phyloP scores from a whole-genome alignment of 495 filamentous ascomycete genomes.

The Lepidopterella palustris region DNA sequence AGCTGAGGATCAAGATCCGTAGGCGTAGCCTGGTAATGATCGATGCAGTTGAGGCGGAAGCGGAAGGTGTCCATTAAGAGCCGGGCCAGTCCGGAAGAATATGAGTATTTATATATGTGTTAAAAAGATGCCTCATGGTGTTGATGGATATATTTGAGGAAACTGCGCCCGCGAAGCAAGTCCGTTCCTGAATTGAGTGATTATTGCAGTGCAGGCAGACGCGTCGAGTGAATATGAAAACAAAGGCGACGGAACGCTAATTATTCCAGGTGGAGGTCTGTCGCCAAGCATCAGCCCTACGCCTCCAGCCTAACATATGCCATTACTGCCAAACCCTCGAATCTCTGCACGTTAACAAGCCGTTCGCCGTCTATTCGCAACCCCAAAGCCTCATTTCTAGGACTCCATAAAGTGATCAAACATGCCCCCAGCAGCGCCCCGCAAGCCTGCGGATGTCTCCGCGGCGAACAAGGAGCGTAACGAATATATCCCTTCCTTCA shows the following conservation, averaged over 20 bases:
- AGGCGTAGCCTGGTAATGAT: conserved; percentile 76
- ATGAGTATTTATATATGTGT: conserved; percentile 15
- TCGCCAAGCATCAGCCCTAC: neutral
- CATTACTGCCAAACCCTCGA: no score
- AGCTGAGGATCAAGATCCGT: conserved; percentile 77
- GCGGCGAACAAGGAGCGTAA: conserved; percentile 48
- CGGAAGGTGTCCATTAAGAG: conserved; percentile 49
- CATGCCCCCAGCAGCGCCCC: conserved; percentile 32
- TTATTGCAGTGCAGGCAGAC: no score
- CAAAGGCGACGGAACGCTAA: neutral
- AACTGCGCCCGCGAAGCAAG: no score
- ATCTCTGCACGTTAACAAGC: no score
- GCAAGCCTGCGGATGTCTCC: conserved; percentile 34
- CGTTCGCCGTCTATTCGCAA: no score
- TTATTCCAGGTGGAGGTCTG: neutral
- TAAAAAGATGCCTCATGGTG: neutral
- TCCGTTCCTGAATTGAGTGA: no score
- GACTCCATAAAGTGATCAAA: conserved; percentile 19
- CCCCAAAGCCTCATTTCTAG: neutral
- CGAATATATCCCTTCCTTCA: conserved; percentile 98
- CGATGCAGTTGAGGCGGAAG: conserved; percentile 89
- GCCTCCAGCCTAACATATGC: no score
- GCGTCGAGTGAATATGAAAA: no score
- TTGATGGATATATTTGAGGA: no score
- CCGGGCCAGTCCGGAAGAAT: neutral